phyloP scores from a whole-genome alignment of 768 basidiomycete species.

The Suillus plorans region DNA sequence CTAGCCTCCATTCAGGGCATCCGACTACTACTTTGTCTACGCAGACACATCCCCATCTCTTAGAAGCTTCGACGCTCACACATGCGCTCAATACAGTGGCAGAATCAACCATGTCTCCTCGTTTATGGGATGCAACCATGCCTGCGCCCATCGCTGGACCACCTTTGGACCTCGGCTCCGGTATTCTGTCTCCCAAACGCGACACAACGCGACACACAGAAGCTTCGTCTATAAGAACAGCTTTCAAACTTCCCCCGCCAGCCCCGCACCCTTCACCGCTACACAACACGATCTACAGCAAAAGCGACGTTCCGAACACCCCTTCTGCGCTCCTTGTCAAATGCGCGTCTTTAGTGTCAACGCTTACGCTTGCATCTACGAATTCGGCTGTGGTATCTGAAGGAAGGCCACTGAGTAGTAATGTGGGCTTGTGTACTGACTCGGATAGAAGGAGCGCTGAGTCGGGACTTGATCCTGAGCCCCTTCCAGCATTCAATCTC shows the following conservation, averaged over 20 bases:
- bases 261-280: not conserved
- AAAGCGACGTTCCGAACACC: not conserved
- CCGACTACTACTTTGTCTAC: not conserved
- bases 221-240: not conserved
- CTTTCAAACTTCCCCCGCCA: not conserved
- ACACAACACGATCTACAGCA: not conserved
- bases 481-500: conserved; percentile 61
- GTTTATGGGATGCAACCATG: conserved; percentile 1
- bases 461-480: conserved; percentile 11
- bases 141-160: not conserved
- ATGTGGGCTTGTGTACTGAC: not conserved
- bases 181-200: not conserved
- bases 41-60: not conserved
- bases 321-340: not conserved
- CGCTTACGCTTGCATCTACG: not conserved
- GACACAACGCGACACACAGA: not conserved
- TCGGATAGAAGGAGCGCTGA: not conserved
- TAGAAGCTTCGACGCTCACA: not conserved
- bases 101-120: not conserved
- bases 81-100: not conserved
- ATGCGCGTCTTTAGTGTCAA: not conserved
- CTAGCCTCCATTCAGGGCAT: not conserved
- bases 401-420: not conserved
- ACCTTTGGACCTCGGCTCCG: not conserved
- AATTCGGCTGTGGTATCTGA: not conserved